Evolutionary conservation across 2,329 filamentous ascomycete species (phyloP).

Genomic region (Endothia cerciana): DNA sequence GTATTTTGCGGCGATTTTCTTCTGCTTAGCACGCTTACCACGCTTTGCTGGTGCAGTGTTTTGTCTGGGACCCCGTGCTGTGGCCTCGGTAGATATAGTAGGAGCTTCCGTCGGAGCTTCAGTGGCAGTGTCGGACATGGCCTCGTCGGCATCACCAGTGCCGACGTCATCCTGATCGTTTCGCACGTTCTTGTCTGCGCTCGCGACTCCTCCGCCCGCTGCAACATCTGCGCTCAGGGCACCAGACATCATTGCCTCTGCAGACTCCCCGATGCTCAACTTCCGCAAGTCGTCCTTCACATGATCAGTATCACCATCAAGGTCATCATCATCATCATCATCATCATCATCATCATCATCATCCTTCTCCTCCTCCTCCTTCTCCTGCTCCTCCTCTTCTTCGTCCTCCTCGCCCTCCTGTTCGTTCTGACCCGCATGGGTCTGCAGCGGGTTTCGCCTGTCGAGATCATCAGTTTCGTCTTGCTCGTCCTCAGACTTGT

Average conservation of each 20-base stretch:
- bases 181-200: background rate
- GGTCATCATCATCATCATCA: slow-evolving; percentile 20
- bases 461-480: slow-evolving; percentile 39
- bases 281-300: slow-evolving; percentile 27
- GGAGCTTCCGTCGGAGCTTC: slow-evolving; percentile 31
- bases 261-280: slow-evolving; percentile 26
- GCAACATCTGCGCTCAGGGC: slow-evolving; percentile 19
- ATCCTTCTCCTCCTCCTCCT: slow-evolving; percentile 21
- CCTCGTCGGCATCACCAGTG: slow-evolving; percentile 32
- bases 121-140: slow-evolving; percentile 38
- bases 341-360: slow-evolving; percentile 35
- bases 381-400: slow-evolving; percentile 26
- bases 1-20: slow-evolving; percentile 88
- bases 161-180: background rate
- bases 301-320: slow-evolving; percentile 24
- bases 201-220: slow-evolving; percentile 4
- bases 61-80: slow-evolving; percentile 38
- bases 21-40: slow-evolving; percentile 80
- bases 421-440: slow-evolving; percentile 6
- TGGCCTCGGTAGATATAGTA: slow-evolving; percentile 35
- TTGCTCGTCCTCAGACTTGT: slow-evolving; percentile 37
- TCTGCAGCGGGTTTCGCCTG: slow-evolving; percentile 29
- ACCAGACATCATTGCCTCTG: slow-evolving; percentile 27
- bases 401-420: background rate
- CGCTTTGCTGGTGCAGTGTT: slow-evolving; percentile 62